Evolutionary conservation across 192 early-diverging fungal genomes (phyloP), one percentile per base, ranked within the genome.

Genomic region (Kickxella alabastrina): DNA sequence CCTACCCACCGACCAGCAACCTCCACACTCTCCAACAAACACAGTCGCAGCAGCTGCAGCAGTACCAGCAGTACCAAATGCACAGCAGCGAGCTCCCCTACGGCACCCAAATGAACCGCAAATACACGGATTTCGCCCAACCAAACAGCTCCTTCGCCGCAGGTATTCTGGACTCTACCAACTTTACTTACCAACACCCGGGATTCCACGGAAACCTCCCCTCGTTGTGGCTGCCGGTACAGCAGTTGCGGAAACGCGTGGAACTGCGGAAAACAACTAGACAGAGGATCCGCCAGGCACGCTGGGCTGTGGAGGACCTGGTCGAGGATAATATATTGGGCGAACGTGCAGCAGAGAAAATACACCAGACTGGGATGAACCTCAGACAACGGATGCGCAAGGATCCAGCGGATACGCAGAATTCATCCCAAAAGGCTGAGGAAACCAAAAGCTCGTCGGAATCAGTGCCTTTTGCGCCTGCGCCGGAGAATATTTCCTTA

Each of bases 11-110:
- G 0, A 12, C 38, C 2, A 4, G 50, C 13, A 51, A 68, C 32
- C 53, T 53, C 0, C 18, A 12, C 1, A 68, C 65, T 8, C 41
- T 43, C 8, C 15, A 51, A 3, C 32, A 38, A 0, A 48, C 44
- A 7, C 51, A 62, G 10, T n/a, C n/a, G n/a, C n/a, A n/a, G n/a
- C n/a, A n/a, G n/a, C n/a, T n/a, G n/a, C n/a, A n/a, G n/a, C n/a
- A n/a, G n/a, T n/a, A n/a, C n/a, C 65, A 65, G 69, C 62, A 61
- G 31, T 72, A 60, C 44, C 71, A 75, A 50, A 38, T 28, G 24
- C 36, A 35, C 6, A 56, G 48, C 43, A 48, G 40, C 21, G 71
- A 75, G 38, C 27, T 68, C 2, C 71, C 71, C 6, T 42, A 54
- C 38, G 71, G 71, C 25, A 67, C 57, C 0, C 54, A 42, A 32